These are phyloP conservation scores for Carex kokanica DNA, from an alignment of 176 grass and related monocot genomes.

Conservation along the genomic window DNA sequence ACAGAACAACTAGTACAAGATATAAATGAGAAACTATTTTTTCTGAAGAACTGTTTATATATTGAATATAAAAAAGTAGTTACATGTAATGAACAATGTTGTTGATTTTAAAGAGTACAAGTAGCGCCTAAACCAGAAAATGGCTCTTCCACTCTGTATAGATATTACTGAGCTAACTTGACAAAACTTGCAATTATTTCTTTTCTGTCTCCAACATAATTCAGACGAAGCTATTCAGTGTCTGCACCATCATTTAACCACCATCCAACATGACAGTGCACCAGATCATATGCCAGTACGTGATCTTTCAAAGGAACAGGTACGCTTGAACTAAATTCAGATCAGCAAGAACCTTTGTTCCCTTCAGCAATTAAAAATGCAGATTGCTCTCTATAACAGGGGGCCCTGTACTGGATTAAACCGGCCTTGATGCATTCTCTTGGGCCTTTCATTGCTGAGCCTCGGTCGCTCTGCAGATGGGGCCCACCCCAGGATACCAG, in stretches of 20 bases:
- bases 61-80: slow-evolving; percentile 27
- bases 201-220: slow-evolving; percentile 17
- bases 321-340: slow-evolving; percentile 5
- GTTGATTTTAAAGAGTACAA: slow-evolving; percentile 20
- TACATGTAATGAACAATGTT: slow-evolving; percentile 28
- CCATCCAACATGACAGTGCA: slow-evolving; percentile 3
- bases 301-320: slow-evolving; percentile 12
- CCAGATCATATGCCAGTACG: background rate
- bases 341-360: background rate
- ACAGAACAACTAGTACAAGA: background rate
- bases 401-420: slow-evolving; percentile 57
- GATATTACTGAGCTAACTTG: slow-evolving; percentile 24
- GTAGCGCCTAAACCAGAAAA: slow-evolving; percentile 15
- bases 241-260: background rate
- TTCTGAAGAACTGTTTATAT: slow-evolving; percentile 28
- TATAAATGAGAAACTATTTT: slow-evolving; percentile 8
- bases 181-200: slow-evolving; percentile 25
- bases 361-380: slow-evolving; percentile 4
- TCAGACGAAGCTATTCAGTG: slow-evolving; percentile 24
- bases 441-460: slow-evolving; percentile 71
- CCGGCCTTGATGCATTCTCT: slow-evolving; percentile 52
- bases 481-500: slow-evolving; percentile 86
- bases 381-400: slow-evolving; percentile 35
- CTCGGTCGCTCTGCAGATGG: slow-evolving; percentile 65
- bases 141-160: slow-evolving; percentile 21